phyloP scores from a whole-genome alignment of 257 asterid species.

The Solanum ossicruentum region DNA sequence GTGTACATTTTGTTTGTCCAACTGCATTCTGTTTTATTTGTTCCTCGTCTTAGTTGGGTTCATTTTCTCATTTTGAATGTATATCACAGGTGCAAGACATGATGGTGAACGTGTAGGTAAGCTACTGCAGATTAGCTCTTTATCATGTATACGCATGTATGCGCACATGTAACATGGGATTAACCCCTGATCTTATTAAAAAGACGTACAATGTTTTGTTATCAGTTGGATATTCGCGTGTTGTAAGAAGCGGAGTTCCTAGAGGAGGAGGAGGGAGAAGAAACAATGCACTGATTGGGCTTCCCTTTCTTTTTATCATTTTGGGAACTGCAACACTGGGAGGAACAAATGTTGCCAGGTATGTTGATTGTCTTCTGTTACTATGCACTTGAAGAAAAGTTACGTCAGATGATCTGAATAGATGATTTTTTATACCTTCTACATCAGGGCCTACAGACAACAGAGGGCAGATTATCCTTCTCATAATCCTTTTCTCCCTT shows the following conservation, averaged over 20 bases:
- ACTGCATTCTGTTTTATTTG: not conserved
- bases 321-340: slow-evolving; percentile 43
- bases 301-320: slow-evolving; percentile 45
- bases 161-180: not conserved
- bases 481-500: slow-evolving; percentile 72
- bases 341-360: slow-evolving; percentile 64
- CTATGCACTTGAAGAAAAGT: not conserved
- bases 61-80: not conserved
- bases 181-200: not conserved
- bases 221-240: slow-evolving; percentile 25
- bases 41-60: not conserved
- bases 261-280: slow-evolving; percentile 20
- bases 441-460: slow-evolving; percentile 44
- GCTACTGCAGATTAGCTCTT: not conserved
- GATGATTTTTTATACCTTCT: not conserved
- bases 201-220: not conserved
- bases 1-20: too few relatives aligned
- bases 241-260: slow-evolving; percentile 41
- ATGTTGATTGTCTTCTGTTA: too few relatives aligned
- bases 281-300: slow-evolving; percentile 18
- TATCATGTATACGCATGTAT: not conserved
- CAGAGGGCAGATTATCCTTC: slow-evolving; percentile 47
- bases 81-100: slow-evolving; percentile 20
- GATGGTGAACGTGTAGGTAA: slow-evolving; percentile 9
- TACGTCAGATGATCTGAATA: not conserved